A percentile compares a stretch with the other conserved stretches of the same genome.
phyloP scores from a whole-genome alignment of 1,139 yeast species.

The Neolecta irregularis region DNA sequence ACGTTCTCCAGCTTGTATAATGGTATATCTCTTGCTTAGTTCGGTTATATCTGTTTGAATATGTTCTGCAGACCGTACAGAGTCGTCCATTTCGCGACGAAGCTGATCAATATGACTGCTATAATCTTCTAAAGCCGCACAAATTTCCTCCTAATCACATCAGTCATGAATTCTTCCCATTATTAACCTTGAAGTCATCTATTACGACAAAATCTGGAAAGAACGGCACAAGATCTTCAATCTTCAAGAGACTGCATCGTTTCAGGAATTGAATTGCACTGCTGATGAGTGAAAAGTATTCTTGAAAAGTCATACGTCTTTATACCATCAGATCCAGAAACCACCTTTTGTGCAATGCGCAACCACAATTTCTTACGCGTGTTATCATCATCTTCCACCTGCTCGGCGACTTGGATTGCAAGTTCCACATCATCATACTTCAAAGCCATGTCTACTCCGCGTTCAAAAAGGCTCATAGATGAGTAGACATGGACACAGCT shows the following conservation, averaged over 20 bases:
- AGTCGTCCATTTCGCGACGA: slow-evolving; percentile 62
- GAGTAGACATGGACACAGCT: slow-evolving; percentile 62
- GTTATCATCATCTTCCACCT: slow-evolving; percentile 32
- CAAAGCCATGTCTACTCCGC: slow-evolving; percentile 65
- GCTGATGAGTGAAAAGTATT: slow-evolving; percentile 11
- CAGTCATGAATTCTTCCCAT: background rate
- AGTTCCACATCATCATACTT: slow-evolving; percentile 44
- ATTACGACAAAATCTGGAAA: slow-evolving; percentile 73
- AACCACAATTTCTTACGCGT: slow-evolving; percentile 63
- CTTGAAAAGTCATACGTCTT: slow-evolving; percentile 10
- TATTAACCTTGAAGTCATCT: slow-evolving; percentile 46
- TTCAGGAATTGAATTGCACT: slow-evolving; percentile 30
- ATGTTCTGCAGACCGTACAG: slow-evolving; percentile 46
- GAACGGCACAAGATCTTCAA: slow-evolving; percentile 70
- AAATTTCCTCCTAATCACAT: slow-evolving; percentile 42
- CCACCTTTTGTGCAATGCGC: slow-evolving; percentile 46
- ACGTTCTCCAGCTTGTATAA: slow-evolving; percentile 71
- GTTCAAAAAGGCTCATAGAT: slow-evolving; percentile 53
- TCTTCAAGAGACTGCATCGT: slow-evolving; percentile 43
- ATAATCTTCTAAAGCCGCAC: slow-evolving; percentile 57
- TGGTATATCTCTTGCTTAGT: slow-evolving; percentile 34
- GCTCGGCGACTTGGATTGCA: slow-evolving; percentile 44
- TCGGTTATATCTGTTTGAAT: slow-evolving; percentile 44
- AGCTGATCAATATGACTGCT: slow-evolving; percentile 48
- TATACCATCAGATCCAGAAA: slow-evolving; percentile 25